Evolutionary conservation across 1,284 basidiomycete species (phyloP).

Genomic region (Puccinia triticina): DNA sequence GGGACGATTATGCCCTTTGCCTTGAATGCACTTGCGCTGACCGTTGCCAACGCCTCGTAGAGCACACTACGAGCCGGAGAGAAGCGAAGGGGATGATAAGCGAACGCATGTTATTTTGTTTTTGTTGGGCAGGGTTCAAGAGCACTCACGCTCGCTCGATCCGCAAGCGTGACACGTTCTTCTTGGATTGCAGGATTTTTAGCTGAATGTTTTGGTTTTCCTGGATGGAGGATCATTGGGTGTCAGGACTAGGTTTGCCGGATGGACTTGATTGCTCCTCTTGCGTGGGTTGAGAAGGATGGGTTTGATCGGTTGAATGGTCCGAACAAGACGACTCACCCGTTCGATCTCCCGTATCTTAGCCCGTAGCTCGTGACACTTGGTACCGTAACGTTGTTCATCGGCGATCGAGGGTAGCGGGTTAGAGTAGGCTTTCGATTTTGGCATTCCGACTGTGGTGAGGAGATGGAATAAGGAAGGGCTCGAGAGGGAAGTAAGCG

Average conservation of each 20-base stretch:
- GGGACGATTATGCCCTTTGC: background rate
- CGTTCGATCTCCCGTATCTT: constrained; percentile 47
- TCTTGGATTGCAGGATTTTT: constrained; percentile 46
- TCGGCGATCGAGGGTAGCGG: constrained; percentile 45
- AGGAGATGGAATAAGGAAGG: no score
- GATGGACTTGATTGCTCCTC: background rate
- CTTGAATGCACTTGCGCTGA: constrained; percentile 27
- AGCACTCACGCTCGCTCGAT: constrained; percentile 40
- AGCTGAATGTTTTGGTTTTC: constrained; percentile 43
- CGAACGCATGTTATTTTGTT: no score
- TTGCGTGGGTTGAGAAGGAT: background rate
- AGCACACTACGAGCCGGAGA: constrained; percentile 21
- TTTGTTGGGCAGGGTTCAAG: background rate
- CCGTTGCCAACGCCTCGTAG: constrained; percentile 38
- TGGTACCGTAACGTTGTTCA: constrained; percentile 46
- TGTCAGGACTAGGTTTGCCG: background rate
- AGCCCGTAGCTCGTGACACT: constrained; percentile 35
- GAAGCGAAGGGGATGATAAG: background rate
- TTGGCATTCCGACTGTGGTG: constrained; percentile 33
- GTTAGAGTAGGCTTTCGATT: constrained; percentile 47
- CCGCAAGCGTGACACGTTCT: constrained; percentile 41
- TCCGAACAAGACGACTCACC: constrained; percentile 13
- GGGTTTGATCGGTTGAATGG: background rate
- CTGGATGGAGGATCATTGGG: constrained; percentile 8
- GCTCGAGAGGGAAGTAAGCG: background rate